Evolutionary conservation across 2,329 filamentous ascomycete species (phyloP).

Genomic region (Talaromyces amestolkiae): DNA sequence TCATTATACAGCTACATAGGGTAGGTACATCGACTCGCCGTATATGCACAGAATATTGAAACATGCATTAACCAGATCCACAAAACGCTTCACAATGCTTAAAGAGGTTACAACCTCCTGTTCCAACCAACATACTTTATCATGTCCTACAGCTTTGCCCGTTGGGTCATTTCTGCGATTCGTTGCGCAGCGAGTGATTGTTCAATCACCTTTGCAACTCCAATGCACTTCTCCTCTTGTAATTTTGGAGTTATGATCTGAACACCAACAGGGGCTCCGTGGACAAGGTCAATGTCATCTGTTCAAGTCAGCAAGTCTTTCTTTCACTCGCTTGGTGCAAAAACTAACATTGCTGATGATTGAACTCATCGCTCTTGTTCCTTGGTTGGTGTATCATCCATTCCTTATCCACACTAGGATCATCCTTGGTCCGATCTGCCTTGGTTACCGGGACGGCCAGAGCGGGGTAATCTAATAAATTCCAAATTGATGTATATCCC

Average conservation of each 20-base stretch:
- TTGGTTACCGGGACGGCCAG: slow-evolving; percentile 34
- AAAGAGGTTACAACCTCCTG: neutral
- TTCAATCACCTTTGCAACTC: slow-evolving; percentile 34
- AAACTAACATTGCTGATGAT: slow-evolving; percentile 33
- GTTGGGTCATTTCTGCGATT: neutral
- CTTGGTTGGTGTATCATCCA: slow-evolving; percentile 36
- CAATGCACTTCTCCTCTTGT: slow-evolving; percentile 35
- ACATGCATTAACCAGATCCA: neutral
- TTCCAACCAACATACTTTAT: neutral
- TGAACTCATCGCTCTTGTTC: slow-evolving; percentile 33
- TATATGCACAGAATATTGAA: neutral
- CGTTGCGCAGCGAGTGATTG: slow-evolving; percentile 22
- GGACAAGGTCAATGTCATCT: slow-evolving; percentile 34
- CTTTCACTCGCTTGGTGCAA: neutral
- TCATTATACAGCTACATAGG: neutral
- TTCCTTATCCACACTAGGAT: slow-evolving; percentile 20
- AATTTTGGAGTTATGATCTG: slow-evolving; percentile 35
- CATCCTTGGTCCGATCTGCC: slow-evolving; percentile 28
- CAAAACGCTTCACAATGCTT: neutral
- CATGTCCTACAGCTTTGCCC: neutral
- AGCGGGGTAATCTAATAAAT: slow-evolving; percentile 34
- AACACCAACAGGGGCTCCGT: slow-evolving; percentile 36
- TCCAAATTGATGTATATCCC: slow-evolving; percentile 38
- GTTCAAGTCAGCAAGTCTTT: neutral
- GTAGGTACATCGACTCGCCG: neutral